These are phyloP conservation scores for Metschnikowia chrysomelidarum DNA, from an alignment of 805 yeast genomes.

Conservation along the genomic window DNA sequence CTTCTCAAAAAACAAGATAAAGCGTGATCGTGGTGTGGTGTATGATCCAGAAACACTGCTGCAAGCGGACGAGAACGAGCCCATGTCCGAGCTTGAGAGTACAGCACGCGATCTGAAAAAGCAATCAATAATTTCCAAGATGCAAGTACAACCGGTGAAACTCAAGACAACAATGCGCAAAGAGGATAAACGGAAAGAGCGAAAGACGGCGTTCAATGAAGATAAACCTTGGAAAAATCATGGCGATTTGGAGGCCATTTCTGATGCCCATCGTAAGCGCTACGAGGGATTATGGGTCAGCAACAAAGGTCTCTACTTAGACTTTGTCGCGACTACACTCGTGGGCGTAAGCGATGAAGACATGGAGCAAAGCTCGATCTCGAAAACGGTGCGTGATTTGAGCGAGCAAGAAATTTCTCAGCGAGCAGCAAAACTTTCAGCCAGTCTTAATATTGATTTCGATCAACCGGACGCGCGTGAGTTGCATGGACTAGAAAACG, in stretches of 20 bases:
- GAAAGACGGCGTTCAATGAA: constrained; percentile 61
- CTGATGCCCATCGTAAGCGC: constrained; percentile 72
- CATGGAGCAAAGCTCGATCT: constrained; percentile 7
- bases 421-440: constrained; percentile 25
- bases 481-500: constrained; percentile 31
- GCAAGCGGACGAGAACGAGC: constrained; percentile 9
- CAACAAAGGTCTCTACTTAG: constrained; percentile 66
- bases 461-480: constrained; percentile 25
- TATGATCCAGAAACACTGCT: constrained; percentile 10
- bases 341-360: constrained; percentile 33
- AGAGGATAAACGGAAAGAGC: constrained; percentile 37
- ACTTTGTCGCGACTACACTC: constrained; percentile 31
- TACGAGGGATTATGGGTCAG: constrained; percentile 95
- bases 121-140: background rate
- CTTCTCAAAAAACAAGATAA: constrained; percentile 12
- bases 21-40: constrained; percentile 8
- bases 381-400: constrained; percentile 13
- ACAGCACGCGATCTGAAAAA: constrained; percentile 3
- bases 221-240: constrained; percentile 96
- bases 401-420: constrained; percentile 19
- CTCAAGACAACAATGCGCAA: constrained; percentile 54
- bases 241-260: constrained; percentile 48
- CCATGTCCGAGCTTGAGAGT: no score
- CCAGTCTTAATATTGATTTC: constrained; percentile 22
- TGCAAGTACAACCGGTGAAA: constrained; percentile 26